Base-by-base conservation (phyloP, 2,329 filamentous ascomycete genomes). In the Colletotrichum lentis region DNA sequence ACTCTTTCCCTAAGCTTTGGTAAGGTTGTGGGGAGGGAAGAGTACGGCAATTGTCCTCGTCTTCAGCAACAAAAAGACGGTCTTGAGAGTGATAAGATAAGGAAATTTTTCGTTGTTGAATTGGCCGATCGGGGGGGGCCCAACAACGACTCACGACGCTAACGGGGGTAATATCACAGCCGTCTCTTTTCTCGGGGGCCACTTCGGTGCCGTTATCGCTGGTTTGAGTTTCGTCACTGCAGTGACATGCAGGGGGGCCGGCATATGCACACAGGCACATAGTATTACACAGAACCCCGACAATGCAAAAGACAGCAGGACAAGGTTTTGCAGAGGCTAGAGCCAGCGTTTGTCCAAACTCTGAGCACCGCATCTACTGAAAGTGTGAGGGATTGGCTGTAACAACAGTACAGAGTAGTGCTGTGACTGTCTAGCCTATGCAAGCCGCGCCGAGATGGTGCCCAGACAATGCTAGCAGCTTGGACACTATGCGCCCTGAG, bases 51-150 rank as follows among this genome's bases (percentile, higher is more conserved):
- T 54, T 58, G 62, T 64, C 55, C 37, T 59, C 61, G 39, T 64
- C 65, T 68, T 61, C 66, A 65, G 62, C 65, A 27, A 69, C 50
- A 70, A 70, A 70, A 35, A 63, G 62, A 58, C 67, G 66, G 62
- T 63, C 54, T 52, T 39, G 61, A 50, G 52, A 24, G 39, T 47
- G 69, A 71, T 71, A 70, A 71, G 69, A 71, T 71, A 71, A 71
- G 69, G 69, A 70, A 71, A 71, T 71, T 71, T 71, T 71, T 71
- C 67, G 58, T 66, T 55, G 62, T 69, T 69, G 66, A 61, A 69
- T 37, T 49, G 62, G 62, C 66, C 56, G 66, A 66, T 66, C 56
- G 62, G 65, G 66, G 57, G 57, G 55, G 12, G 43, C 50, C 66
- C 65, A 68, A 68, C 65, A 61, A 61, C 44, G 54, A 50, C 39